phyloP scores from a whole-genome alignment of 768 basidiomycete genomes.

The Rhodotorula paludigena region DNA sequence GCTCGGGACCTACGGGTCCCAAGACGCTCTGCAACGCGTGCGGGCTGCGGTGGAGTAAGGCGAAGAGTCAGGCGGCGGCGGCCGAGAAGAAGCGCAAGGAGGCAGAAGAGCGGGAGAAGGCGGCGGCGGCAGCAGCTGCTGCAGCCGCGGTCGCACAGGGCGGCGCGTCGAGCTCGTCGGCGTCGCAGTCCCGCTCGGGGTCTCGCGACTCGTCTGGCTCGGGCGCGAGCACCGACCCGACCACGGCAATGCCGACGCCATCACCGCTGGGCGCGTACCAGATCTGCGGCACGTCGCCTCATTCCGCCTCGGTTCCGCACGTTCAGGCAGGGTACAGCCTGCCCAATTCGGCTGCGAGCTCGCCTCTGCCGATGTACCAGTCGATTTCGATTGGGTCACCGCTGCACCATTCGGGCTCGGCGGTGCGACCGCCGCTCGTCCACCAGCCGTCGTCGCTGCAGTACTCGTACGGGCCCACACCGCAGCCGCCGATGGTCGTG shows the following conservation, averaged over 20 bases:
- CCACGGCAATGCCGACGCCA: slow-evolving; percentile 2
- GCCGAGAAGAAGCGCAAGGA: slow-evolving; percentile 19
- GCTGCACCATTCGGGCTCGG: neutral
- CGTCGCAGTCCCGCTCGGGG: neutral
- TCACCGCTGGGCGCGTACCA: neutral
- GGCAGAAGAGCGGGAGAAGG: neutral
- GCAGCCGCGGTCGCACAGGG: too few relatives aligned
- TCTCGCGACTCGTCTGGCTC: slow-evolving; percentile 20
- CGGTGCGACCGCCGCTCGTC: neutral
- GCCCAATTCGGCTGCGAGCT: neutral
- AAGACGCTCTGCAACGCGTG: slow-evolving; percentile 92
- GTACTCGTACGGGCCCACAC: neutral
- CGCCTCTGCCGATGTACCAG: slow-evolving; percentile 1
- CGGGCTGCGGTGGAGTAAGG: slow-evolving; percentile 68
- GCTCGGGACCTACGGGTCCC: slow-evolving; percentile 70
- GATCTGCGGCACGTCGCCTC: neutral
- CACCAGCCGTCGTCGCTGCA: slow-evolving; percentile 5
- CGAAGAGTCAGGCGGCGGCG: slow-evolving; percentile 9
- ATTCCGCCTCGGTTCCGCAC: neutral
- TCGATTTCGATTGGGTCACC: too few relatives aligned
- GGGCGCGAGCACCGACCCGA: slow-evolving; percentile 7
- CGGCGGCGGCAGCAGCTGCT: too few relatives aligned
- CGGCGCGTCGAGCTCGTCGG: too few relatives aligned
- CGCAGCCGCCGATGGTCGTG: neutral
- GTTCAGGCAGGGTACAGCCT: neutral